Conservation (phyloP, 352 stramenopile genomes). For the Phytophthora constricta region DNA sequence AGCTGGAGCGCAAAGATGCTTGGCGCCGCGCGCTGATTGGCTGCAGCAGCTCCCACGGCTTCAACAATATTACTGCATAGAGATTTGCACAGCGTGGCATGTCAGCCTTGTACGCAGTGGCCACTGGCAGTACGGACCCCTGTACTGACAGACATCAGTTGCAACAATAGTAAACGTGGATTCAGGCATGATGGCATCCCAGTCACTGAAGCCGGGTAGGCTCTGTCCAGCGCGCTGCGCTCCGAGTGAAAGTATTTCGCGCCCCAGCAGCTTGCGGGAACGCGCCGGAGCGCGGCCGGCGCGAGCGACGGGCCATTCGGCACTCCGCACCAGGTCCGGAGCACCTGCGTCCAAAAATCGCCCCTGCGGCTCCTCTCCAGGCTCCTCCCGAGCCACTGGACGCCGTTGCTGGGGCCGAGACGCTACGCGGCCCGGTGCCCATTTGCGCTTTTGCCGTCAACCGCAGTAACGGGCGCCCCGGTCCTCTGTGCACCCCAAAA, state of each 20-base stretch:
- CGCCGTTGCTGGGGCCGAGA: not conserved
- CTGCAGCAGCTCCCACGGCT: not conserved
- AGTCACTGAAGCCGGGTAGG: too few relatives aligned
- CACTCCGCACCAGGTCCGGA: not conserved
- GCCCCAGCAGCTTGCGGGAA: not conserved
- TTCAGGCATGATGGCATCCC: too few relatives aligned
- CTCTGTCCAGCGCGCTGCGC: too few relatives aligned
- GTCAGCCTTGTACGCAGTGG: not conserved
- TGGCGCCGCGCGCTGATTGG: not conserved
- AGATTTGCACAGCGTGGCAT: not conserved
- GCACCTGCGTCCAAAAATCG: conserved; percentile 8
- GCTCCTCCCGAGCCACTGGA: not conserved
- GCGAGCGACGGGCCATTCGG: not conserved
- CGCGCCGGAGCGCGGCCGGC: not conserved
- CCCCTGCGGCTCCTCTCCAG: not conserved
- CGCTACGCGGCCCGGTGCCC: conserved; percentile 6
- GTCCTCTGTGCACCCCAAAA: conserved; percentile 17
- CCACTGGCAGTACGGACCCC: not conserved
- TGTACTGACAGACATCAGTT: too few relatives aligned
- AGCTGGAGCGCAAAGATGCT: too few relatives aligned
- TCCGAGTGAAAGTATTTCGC: not conserved
- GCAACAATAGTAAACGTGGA: too few relatives aligned
- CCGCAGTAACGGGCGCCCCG: too few relatives aligned
- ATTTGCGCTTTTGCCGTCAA: conserved; percentile 43
- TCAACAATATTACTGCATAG: not conserved